Conservation (phyloP, 2,329 filamentous ascomycete genomes). For the Arthroderma sp. region DNA sequence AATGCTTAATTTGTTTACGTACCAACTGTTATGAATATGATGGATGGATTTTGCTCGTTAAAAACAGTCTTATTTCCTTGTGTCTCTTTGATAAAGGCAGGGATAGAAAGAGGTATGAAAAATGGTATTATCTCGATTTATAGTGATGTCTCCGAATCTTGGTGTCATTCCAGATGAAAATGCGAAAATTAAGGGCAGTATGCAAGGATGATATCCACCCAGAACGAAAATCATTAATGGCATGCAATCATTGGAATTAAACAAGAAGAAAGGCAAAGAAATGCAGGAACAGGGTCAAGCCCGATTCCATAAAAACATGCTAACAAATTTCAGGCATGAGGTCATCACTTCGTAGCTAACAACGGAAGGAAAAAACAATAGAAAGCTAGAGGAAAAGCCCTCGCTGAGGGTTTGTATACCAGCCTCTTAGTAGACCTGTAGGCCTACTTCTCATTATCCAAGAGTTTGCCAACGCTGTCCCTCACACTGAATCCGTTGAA, state of each 20-base stretch:
- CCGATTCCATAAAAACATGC: not conserved
- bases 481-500: constrained; percentile 39
- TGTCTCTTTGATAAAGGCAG: not conserved
- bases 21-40: not conserved
- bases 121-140: too few species aligned
- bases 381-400: not conserved
- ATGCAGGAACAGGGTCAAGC: not conserved
- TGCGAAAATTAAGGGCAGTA: too few species aligned
- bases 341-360: not conserved
- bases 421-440: not conserved
- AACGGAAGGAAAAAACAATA: not conserved
- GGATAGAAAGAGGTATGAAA: not conserved
- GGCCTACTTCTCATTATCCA: constrained; percentile 16
- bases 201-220: too few species aligned
- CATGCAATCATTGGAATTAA: not conserved
- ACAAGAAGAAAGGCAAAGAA: not conserved
- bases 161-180: too few species aligned
- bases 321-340: not conserved
- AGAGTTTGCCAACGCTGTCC: constrained; percentile 31
- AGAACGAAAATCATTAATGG: too few species aligned
- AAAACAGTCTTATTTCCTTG: too few species aligned
- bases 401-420: not conserved
- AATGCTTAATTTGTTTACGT: not conserved
- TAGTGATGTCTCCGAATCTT: too few species aligned
- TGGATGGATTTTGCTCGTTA: not conserved